Base-by-base conservation (phyloP, 345 rosid genomes). In the Lepidium sativum region DNA sequence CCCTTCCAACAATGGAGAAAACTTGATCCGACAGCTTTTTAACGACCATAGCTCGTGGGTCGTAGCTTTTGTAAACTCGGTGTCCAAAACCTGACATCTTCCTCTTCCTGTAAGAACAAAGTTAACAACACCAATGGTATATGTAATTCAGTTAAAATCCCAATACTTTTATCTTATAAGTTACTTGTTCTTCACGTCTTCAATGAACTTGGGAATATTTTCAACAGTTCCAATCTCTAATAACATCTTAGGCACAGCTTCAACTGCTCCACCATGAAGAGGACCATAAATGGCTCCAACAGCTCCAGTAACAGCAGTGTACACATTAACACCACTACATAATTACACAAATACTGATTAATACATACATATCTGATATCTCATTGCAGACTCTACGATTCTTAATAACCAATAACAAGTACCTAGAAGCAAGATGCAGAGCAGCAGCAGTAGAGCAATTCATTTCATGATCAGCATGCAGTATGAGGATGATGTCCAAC, bases 401-500 rank as follows among this genome's bases (percentile, higher is more conserved):
- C 33, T 40, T 23, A 50, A 25, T 25, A 45, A 1, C 71, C 23
- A 62, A 34, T 62, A 37, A 66, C 21, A 27, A 60, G 31, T 79
- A 88, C 99, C 99, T 81, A 27, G 96, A 94, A 18, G 99, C 86
- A 72, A 94, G 96, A 78, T 94, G 99, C 54, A 86, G 79, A 31
- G 92, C 96, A 77, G 97, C 97, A 72, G 97, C 71, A 29, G 97
- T 88, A 6, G 97, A 90, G 49, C 97, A 94, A 55, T 90, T 90
- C 97, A 94, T 94, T 76, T 90, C 99, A 80, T 94, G 97, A 57
- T 94, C 99, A 23, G 96, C 99, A 69, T 90, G 96, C 63, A 94
- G 68, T 58, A 94, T 80, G 73, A 90, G 86, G 68, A 94, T 84
- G 15, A 88, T 44, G 52, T 94, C 97, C 33, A 94, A 65, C 33